Base-by-base conservation (phyloP, 495 filamentous ascomycete genomes). In the Tuber microsphaerosporum region DNA sequence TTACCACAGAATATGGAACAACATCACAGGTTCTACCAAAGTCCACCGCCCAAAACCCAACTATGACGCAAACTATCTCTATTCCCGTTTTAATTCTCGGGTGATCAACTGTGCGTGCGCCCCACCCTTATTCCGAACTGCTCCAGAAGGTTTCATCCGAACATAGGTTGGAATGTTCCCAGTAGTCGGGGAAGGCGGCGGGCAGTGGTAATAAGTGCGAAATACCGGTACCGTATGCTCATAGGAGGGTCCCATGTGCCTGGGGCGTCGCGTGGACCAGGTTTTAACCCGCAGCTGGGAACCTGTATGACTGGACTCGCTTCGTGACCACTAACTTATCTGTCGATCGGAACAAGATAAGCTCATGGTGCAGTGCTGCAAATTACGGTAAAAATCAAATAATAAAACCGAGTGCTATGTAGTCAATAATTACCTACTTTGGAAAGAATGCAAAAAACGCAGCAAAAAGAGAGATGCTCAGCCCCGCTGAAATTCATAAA, bases 101-200 rank as follows among this genome's bases (percentile, higher is more conserved):
- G 26, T 65, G 56, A 65, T 65, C 56, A 65, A 12, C 56, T 0
- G 26, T 17, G 56, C 56, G 14, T 34, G 3, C 56, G 56, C 56
- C 56, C 56, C 26, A 16, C 14, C 56, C 26, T 16, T 16, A 65
- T 19, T 65, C 56, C 56, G 56, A 65, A 34, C 3, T 14, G 56
- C 56, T 65, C 56, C 26, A 65, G 56, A 65, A 65, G 31, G 56
- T 65, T 65, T 65, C 56, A 65, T 65, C 56, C 56, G 56, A 65
- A 65, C 26, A 65, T 26, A 34, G 14, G 56, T 31, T 31, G 1
- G 56, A 61, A n/a, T 12, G 51, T 61, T n/a, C 51, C 14, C 2
- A 31, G 51, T 10, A 65, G 26, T 31, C 14, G 26, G 12, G 56
- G 56, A 34, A 34, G 56, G 26, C 12, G 56, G 10, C n/a, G 26